These are phyloP conservation scores for Diospyros kaki DNA, from an alignment of 148 eudicot species.

Conservation along the genomic window DNA sequence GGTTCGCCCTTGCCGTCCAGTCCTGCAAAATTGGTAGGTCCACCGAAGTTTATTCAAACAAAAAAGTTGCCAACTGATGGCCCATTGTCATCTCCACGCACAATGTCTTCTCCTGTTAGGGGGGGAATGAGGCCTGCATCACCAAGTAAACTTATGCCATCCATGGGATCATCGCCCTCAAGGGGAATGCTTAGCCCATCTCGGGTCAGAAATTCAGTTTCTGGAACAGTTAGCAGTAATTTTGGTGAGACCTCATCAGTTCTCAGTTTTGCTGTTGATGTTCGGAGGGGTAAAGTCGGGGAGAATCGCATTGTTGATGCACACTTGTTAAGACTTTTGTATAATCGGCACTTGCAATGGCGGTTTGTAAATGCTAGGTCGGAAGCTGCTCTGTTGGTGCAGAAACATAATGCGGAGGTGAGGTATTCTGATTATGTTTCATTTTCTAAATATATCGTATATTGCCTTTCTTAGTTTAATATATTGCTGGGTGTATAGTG, in stretches of 20 bases:
- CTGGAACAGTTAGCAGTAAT: conserved; percentile 13
- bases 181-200: conserved; percentile 60
- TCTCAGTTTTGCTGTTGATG: conserved; percentile 53
- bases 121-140: conserved; percentile 37
- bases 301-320: conserved; percentile 62
- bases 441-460: too few relatives aligned
- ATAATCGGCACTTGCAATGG: conserved; percentile 82
- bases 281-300: conserved; percentile 55
- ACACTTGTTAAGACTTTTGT: conserved; percentile 52
- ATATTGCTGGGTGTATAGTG: too few relatives aligned
- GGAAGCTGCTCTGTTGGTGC: conserved; percentile 42
- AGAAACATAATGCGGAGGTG: conserved; percentile 61
- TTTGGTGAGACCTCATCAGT: conserved; percentile 41
- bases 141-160: conserved; percentile 15
- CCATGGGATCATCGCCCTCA: conserved; percentile 29
- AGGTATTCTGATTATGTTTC: background rate
- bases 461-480: too few relatives aligned
- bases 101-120: conserved; percentile 51
- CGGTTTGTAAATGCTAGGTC: conserved; percentile 70
- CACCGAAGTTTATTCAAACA: conserved; percentile 24
- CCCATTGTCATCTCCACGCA: conserved; percentile 42
- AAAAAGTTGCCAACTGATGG: conserved; percentile 32
- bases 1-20: conserved; percentile 39
- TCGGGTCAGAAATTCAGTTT: conserved; percentile 36
- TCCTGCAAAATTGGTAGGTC: conserved; percentile 17